Evolutionary conservation across 495 filamentous ascomycete species (phyloP).

Genomic region (Pseudevernia furfuracea): DNA sequence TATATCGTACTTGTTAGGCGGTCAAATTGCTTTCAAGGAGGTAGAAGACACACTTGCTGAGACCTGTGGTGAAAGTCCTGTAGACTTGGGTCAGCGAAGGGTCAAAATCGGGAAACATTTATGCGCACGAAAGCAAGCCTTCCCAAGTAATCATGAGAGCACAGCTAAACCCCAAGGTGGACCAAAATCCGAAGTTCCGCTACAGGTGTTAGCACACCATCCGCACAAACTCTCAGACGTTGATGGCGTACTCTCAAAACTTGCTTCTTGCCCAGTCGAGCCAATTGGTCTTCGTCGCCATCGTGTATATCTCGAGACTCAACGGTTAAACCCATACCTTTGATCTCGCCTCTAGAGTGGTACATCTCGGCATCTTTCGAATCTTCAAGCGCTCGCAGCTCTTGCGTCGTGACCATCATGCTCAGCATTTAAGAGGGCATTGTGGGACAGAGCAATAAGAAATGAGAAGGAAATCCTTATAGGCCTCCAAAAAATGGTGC

Average conservation of each 20-base stretch:
- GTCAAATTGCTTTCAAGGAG: too few species aligned
- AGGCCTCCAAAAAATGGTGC: too few species aligned
- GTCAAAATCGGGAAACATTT: not conserved
- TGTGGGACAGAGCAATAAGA: not conserved
- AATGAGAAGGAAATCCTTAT: not conserved
- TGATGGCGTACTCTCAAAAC: not conserved
- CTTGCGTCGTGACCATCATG: not conserved
- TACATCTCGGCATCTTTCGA: not conserved
- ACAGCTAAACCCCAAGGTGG: constrained; percentile 39
- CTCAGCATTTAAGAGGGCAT: not conserved
- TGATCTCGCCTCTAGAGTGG: not conserved
- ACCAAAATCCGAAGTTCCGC: constrained; percentile 40
- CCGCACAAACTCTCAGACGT: not conserved
- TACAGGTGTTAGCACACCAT: not conserved
- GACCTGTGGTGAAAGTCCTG: constrained; percentile 15
- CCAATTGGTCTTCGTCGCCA: not conserved
- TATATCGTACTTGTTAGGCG: constrained; percentile 9
- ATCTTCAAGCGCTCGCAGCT: not conserved
- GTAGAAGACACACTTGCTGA: constrained; percentile 12
- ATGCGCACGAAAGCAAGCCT: constrained; percentile 28
- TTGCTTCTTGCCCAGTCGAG: constrained; percentile 1
- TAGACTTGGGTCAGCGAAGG: constrained; percentile 1
- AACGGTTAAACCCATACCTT: not conserved
- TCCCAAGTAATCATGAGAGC: constrained; percentile 42
- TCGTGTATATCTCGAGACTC: not conserved